Evolutionary conservation across 2,329 filamentous ascomycete species (phyloP).

Genomic region (Botrytis elliptica): DNA sequence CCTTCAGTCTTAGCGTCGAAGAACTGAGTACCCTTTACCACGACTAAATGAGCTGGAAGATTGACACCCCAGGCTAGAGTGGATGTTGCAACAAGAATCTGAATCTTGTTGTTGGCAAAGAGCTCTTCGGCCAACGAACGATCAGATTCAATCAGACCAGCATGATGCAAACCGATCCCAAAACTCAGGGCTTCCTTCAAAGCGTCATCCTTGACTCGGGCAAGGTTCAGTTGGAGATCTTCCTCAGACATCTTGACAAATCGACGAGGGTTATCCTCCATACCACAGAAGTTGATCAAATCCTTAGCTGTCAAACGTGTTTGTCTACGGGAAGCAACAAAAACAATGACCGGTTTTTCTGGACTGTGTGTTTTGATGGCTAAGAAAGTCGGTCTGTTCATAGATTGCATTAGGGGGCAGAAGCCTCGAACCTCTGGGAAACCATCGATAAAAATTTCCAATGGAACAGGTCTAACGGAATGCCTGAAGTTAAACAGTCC

Average conservation of each 20-base stretch:
- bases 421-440: constrained; percentile 95
- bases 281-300: constrained; percentile 93
- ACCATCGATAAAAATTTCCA: constrained; percentile 96
- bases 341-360: constrained; percentile 95
- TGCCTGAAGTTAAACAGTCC: constrained; percentile 96
- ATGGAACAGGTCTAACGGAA: constrained; percentile 90
- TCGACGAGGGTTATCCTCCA: constrained; percentile 94
- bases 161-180: constrained; percentile 95
- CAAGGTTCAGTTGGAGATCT: constrained; percentile 83
- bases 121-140: constrained; percentile 89
- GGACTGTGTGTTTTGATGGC: constrained; percentile 97
- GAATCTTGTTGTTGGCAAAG: constrained; percentile 96
- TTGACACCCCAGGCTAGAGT: constrained; percentile 99
- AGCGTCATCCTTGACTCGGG: constrained; percentile 88
- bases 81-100: constrained; percentile 84
- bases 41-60: constrained; percentile 90
- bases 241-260: constrained; percentile 96
- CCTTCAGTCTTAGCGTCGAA: constrained; percentile 97
- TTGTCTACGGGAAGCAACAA: constrained; percentile 92
- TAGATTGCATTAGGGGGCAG: constrained; percentile 96
- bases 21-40: constrained; percentile 97
- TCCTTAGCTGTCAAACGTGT: constrained; percentile 94
- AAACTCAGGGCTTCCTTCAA: constrained; percentile 93
- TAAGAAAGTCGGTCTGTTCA: constrained; percentile 96
- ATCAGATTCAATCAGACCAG: constrained; percentile 92